Base-by-base conservation (phyloP, 2,329 filamentous ascomycete genomes). In the Pseudodiploospora longispora region DNA sequence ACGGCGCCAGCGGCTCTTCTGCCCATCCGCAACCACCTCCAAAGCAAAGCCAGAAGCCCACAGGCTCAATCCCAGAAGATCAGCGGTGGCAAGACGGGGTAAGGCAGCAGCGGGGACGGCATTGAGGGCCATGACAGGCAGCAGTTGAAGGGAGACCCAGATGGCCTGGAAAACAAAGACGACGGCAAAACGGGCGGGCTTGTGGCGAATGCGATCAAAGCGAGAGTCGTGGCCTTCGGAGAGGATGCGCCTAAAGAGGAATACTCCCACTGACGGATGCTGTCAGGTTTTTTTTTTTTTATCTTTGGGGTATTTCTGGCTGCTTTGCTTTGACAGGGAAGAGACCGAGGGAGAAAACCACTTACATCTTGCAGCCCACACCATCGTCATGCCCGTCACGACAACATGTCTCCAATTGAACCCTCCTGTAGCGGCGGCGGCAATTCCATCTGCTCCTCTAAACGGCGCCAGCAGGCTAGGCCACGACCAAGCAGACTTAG, bases 81-180 rank as follows among this genome's bases (percentile, higher is more conserved):
- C 80, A 0, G 75, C 75, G 1, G 72, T 46, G 3, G 66, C 64
- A 7, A 82, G 37, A 3, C 59, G 49, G 0, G 74, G 72, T 2
- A 80, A 58, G 1, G 70, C 65, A 4, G 52, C 41, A 4, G 72
- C 67, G 0, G 82, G 80, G 5, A 83, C 70, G 6, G 76, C 67
- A 59, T 85, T 85, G 43, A 85, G 56, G 3, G 79, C 74, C 5
- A 85, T 64, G 6, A 86, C 73, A 8, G 83, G 82, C 52, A 83
- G 67, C 4, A 83, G 67, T 58, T 78, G 82, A n/a, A 85, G 66
- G 2, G 77, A 77, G 2, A 85, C 78, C 82, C 82, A 86, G 0
- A 74, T 71, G 6, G 82, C 81, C 60, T 86, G 82, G 4, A 74
- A 75, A 41, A 65, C 49, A 49, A 64, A 74, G 10, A 64, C 63